Evolutionary conservation across 495 filamentous ascomycete genomes (phyloP).

Genomic region (Annulohypoxylon moriforme): DNA sequence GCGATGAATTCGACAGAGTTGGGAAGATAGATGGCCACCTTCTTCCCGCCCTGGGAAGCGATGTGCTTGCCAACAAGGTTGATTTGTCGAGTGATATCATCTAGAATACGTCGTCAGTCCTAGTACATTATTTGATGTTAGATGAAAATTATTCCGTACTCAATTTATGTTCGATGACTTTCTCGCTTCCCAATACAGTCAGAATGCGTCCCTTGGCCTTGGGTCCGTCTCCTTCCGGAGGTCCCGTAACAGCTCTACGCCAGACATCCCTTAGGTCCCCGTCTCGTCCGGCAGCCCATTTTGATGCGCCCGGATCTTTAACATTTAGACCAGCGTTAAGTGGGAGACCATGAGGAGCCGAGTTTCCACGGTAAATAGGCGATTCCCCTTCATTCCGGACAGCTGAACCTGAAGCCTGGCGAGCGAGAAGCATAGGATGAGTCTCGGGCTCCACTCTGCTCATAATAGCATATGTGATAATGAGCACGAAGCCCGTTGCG

Average conservation of each 20-base stretch:
- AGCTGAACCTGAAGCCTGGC: constrained; percentile 80
- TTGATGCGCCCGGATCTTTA: constrained; percentile 81
- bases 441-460: constrained; percentile 78
- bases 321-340: constrained; percentile 86
- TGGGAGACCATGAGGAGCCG: constrained; percentile 85
- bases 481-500: constrained; percentile 65
- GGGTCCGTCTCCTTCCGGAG: constrained; percentile 67
- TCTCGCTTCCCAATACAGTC: constrained; percentile 81
- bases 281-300: constrained; percentile 83
- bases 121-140: neutral
- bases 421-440: constrained; percentile 88
- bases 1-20: constrained; percentile 90
- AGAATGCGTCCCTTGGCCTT: constrained; percentile 77
- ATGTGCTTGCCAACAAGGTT: constrained; percentile 85
- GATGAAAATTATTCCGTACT: constrained; percentile 47
- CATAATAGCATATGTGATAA: constrained; percentile 64
- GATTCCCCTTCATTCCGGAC: constrained; percentile 88
- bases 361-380: constrained; percentile 80
- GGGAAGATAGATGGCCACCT: constrained; percentile 89
- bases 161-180: constrained; percentile 75
- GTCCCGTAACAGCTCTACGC: constrained; percentile 77
- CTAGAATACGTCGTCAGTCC: constrained; percentile 47
- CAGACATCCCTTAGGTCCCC: constrained; percentile 95
- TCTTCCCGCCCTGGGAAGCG: constrained; percentile 72
- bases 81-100: constrained; percentile 84